A percentile compares a stretch with the other conserved stretches of the same genome.
These are phyloP conservation scores for Dactylellina haptotyla DNA, from an alignment of 2,329 filamentous ascomycete genomes.

Conservation along the genomic window DNA sequence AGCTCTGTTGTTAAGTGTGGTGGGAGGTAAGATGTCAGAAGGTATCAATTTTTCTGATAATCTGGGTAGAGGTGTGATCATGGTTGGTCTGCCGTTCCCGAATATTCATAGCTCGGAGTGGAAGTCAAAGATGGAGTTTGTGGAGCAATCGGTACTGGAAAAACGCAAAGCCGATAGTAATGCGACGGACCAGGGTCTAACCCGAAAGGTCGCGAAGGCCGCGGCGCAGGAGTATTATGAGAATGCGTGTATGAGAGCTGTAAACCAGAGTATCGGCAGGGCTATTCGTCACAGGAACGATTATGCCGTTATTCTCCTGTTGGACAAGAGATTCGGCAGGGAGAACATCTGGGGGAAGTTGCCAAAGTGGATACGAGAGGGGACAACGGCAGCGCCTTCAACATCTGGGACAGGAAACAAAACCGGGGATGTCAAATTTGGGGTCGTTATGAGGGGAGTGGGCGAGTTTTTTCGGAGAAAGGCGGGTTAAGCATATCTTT, in stretches of 20 bases:
- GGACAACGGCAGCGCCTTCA: conserved; percentile 64
- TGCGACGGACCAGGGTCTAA: conserved; percentile 32
- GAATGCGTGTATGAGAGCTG: conserved; percentile 90
- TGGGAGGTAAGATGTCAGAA: conserved; percentile 94
- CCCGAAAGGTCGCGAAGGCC: conserved; percentile 61
- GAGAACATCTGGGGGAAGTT: conserved; percentile 79
- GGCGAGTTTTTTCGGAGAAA: conserved; percentile 70
- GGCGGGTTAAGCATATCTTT: conserved; percentile 54
- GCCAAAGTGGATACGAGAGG: conserved; percentile 85
- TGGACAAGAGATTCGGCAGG: conserved; percentile 81
- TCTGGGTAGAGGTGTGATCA: conserved; percentile 86
- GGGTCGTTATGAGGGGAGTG: conserved; percentile 70
- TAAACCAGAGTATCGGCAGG: conserved; percentile 94
- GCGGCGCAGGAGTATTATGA: conserved; percentile 60
- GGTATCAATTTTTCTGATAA: conserved; percentile 96
- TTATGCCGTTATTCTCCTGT: conserved; percentile 87
- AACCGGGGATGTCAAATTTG: conserved; percentile 60
- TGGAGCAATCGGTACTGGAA: conserved; percentile 71
- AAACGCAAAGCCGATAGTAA: conserved; percentile 58
- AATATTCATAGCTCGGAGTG: conserved; percentile 90
- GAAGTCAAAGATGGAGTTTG: conserved; percentile 89
- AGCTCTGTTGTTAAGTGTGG: conserved; percentile 85
- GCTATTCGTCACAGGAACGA: conserved; percentile 88
- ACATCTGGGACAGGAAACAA: not conserved
- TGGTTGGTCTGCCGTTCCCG: conserved; percentile 92